phyloP scores from a whole-genome alignment of 495 filamentous ascomycete species.

The Neurospora sp. region DNA sequence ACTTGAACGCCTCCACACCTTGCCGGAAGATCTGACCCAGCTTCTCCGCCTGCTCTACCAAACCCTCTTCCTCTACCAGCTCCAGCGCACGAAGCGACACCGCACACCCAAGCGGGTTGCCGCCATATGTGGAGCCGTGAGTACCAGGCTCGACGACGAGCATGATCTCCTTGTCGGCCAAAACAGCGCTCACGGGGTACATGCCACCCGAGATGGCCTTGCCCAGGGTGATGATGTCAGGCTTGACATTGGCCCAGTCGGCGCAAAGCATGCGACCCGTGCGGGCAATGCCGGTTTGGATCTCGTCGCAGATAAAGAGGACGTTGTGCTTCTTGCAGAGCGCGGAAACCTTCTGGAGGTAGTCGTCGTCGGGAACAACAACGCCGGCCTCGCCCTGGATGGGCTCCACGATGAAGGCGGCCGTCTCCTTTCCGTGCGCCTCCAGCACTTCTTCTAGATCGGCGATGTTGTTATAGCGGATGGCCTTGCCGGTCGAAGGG shows the following conservation, averaged over 20 bases:
- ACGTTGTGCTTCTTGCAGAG: slow-evolving; percentile 93
- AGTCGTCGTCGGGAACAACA: slow-evolving; percentile 85
- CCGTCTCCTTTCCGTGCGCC: slow-evolving; percentile 71
- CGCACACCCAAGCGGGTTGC: slow-evolving; percentile 93
- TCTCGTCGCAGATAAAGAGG: slow-evolving; percentile 94
- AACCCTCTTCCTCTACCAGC: slow-evolving; percentile 80
- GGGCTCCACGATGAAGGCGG: slow-evolving; percentile 91
- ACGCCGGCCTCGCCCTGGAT: slow-evolving; percentile 98
- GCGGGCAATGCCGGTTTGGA: slow-evolving; percentile 92
- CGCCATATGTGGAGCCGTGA: slow-evolving; percentile 94
- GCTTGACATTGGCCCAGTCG: slow-evolving; percentile 91
- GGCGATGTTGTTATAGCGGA: slow-evolving; percentile 76
- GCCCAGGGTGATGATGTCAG: slow-evolving; percentile 86
- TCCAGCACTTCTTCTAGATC: slow-evolving; percentile 73
- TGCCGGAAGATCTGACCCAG: slow-evolving; percentile 79
- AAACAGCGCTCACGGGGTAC: slow-evolving; percentile 94
- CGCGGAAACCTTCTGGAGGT: slow-evolving; percentile 67
- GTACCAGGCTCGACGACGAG: slow-evolving; percentile 94
- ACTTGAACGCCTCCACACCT: slow-evolving; percentile 57
- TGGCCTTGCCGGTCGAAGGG: slow-evolving; percentile 66
- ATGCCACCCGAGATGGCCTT: slow-evolving; percentile 98
- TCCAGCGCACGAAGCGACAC: slow-evolving; percentile 95
- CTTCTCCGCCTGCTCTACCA: slow-evolving; percentile 70
- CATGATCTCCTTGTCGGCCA: slow-evolving; percentile 88
- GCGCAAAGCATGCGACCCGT: slow-evolving; percentile 89